A percentile compares a stretch with the other conserved stretches of the same genome.
These are phyloP conservation scores for Tribonema minus DNA, from an alignment of 108 stramenopile species.

Conservation along the genomic window DNA sequence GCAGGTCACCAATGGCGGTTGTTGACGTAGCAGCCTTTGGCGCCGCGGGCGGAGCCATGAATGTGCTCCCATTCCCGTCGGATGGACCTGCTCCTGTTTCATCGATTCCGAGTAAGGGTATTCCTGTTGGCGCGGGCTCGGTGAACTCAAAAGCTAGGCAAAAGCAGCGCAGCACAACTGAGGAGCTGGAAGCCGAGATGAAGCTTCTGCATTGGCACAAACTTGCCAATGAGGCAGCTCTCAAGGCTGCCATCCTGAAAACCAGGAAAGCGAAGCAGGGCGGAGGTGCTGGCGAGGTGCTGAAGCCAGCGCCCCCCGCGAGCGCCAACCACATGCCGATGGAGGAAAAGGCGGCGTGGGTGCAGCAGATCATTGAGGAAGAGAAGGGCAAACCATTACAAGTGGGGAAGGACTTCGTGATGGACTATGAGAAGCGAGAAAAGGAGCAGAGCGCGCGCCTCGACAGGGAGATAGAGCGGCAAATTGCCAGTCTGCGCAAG, in stretches of 20 bases:
- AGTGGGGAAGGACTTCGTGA: constrained; percentile 45
- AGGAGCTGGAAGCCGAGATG: constrained; percentile 59
- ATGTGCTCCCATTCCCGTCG: no score
- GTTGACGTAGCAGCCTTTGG: no score
- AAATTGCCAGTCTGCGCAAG: constrained; percentile 44
- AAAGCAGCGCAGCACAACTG: not conserved
- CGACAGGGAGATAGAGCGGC: constrained; percentile 49
- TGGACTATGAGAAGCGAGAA: constrained; percentile 40
- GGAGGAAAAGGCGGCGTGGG: constrained; percentile 53
- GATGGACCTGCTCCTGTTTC: no score
- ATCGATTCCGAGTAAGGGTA: no score
- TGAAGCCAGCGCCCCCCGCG: constrained; percentile 16
- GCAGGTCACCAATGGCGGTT: no score
- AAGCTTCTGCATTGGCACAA: constrained; percentile 68
- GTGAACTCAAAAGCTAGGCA: no score
- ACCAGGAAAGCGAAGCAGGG: constrained; percentile 52
- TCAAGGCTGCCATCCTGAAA: constrained; percentile 62
- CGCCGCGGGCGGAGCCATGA: no score
- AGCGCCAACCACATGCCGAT: constrained; percentile 15
- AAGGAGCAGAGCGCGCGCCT: constrained; percentile 36
- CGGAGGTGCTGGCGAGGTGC: not conserved
- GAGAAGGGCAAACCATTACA: constrained; percentile 61
- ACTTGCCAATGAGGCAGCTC: constrained; percentile 64
- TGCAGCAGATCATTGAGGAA: constrained; percentile 58
- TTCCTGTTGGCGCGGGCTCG: no score